Evolutionary conservation across 305 asterid species (phyloP).

Genomic region (Solanum hybrid): DNA sequence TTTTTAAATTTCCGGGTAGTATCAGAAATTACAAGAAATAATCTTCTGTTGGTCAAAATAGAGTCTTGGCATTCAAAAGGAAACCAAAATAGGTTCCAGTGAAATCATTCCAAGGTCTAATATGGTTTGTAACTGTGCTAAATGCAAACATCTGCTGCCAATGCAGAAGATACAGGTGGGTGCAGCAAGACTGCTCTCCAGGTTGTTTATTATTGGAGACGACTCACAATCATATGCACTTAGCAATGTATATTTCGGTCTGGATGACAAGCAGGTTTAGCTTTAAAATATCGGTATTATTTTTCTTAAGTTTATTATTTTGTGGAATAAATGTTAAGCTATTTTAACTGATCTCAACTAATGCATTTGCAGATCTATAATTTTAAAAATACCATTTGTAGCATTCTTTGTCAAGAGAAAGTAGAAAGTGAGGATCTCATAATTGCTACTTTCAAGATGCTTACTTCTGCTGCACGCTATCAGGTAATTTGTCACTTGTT

Average conservation of each 20-base stretch:
- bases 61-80: not conserved
- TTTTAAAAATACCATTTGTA: constrained; percentile 47
- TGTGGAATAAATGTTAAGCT: constrained; percentile 1
- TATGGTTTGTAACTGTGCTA: not conserved
- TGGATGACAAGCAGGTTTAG: constrained; percentile 80
- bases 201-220: constrained; percentile 46
- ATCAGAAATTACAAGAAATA: not conserved
- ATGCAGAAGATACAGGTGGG: constrained; percentile 68
- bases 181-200: constrained; percentile 70
- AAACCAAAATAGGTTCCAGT: not conserved
- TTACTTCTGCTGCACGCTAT: constrained; percentile 62
- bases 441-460: constrained; percentile 53
- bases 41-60: not conserved
- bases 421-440: constrained; percentile 54
- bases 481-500: constrained; percentile 41
- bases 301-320: constrained; percentile 1
- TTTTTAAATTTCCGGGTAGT: not conserved
- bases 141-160: constrained; percentile 2
- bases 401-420: constrained; percentile 54
- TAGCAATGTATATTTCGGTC: constrained; percentile 59
- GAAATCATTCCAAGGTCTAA: not conserved
- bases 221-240: constrained; percentile 35
- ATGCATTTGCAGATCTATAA: constrained; percentile 46
- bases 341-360: constrained; percentile 10
- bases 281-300: not conserved